Base-by-base conservation (phyloP, 768 basidiomycete genomes). In the Serendipita sp. region DNA sequence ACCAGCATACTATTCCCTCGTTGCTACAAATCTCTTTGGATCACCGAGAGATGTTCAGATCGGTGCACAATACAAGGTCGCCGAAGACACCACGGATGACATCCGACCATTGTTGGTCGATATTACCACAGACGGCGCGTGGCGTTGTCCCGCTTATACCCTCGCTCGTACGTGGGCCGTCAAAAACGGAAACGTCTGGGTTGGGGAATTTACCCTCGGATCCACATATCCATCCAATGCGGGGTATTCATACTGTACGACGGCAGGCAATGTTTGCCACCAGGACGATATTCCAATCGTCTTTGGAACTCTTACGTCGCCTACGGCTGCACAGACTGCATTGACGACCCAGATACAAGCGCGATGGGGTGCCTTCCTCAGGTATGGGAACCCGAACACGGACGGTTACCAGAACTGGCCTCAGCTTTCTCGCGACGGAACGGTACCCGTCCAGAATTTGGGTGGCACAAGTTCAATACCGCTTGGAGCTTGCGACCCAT, bases 161-260 rank as follows among this genome's bases (percentile, higher is more conserved):
- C 85, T 89, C 66, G 81, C 85, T 0, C 77, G 85, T 45, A 80
- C 78, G 68, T 89, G 85, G 85, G 80, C 79, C n/a, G 71, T 73
- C 44, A 69, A 80, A 66, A 86, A 88, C 32, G 86, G 86, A 8
- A 77, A 71, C 44, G 85, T 80, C n/a, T 88, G 78, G 69, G 84
- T 87, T 18, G 87, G 85, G 34, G 68, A 83, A 67, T 89, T 81
- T 71, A 74, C 76, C 52, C 73, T 84, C 44, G 88, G 88, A 30
- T 80, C 85, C 23, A 81, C 84, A n/a, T 88, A 89, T 72, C 83
- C 86, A 10, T 79, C 79, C 46, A 90, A 89, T 74, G 76, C 77
- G 45, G 76, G 65, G 1, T 75, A 82, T 52, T 69, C 81, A 0
- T 83, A 78, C 71, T 90, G 88, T 74, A 78, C 76, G 41, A 72